Evolutionary conservation across 1,284 basidiomycete genomes (phyloP).

Genomic region (Taiwanofungus camphoratus): DNA sequence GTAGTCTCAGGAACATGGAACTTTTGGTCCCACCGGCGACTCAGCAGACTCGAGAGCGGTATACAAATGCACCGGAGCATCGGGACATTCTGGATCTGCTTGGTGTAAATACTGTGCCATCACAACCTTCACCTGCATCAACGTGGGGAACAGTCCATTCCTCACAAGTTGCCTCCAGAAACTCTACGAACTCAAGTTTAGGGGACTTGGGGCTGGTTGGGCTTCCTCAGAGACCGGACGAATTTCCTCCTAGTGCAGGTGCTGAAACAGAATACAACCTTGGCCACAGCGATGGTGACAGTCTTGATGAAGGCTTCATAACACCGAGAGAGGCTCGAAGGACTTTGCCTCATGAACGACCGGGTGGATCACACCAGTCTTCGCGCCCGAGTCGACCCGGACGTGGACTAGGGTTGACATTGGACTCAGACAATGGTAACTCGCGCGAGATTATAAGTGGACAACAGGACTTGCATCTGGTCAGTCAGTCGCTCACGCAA

Average conservation of each 20-base stretch:
- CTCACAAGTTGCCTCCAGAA: conserved; percentile 6
- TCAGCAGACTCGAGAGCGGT: not conserved
- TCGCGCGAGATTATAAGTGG: conserved; percentile 17
- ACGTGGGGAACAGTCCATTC: conserved; percentile 18
- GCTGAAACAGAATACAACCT: conserved; percentile 1
- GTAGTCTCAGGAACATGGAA: conserved; percentile 3
- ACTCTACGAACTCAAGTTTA: conserved; percentile 16
- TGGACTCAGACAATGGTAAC: conserved; percentile 7
- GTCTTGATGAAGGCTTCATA: conserved; percentile 3
- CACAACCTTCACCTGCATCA: conserved; percentile 17
- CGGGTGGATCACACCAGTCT: conserved; percentile 7
- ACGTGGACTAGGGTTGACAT: conserved; percentile 1
- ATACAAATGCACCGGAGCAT: not conserved
- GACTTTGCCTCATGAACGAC: conserved; percentile 9
- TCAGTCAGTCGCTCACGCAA: conserved; percentile 16
- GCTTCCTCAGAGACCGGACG: conserved; percentile 1
- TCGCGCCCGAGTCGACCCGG: not conserved
- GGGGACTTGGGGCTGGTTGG: conserved; percentile 9
- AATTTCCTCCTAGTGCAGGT: conserved; percentile 1
- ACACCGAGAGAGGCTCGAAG: conserved; percentile 8
- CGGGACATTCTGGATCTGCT: conserved; percentile 10
- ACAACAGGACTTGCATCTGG: conserved; percentile 15
- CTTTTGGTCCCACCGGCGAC: not conserved
- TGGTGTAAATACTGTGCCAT: not conserved
- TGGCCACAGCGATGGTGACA: conserved; percentile 1